Base-by-base conservation (phyloP, 23 red algal species). In the Chondrus crispus region DNA sequence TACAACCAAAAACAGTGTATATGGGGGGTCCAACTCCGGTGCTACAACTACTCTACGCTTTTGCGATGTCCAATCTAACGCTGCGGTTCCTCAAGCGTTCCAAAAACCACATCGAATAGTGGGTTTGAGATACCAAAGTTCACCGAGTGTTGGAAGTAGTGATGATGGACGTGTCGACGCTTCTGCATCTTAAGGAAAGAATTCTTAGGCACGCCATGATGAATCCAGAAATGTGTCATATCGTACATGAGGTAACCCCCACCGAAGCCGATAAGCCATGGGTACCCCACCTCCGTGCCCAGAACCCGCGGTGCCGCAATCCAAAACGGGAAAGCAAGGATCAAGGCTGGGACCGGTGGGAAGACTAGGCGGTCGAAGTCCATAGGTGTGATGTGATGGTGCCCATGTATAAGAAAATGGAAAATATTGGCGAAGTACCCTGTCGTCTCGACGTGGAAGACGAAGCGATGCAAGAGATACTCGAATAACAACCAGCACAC, bases 161-260 rank as follows among this genome's bases (percentile, higher is more conserved):
- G 97, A 75, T 98, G 97, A 43, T 88, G 81, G 12, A 96, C 90
- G 80, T 98, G 97, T 55, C 97, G 82, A 42, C 85, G 42, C 72
- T 98, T 98, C 58, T 98, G 97, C 8, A 53, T 47, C 73, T 90
- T 82, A 37, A 98, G 81, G 83, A 94, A 98, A 3, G 69, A 60
- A 49, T 79, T 91, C 32, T 37, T 44, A 33, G 91, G 94, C 20
- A 84, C 88, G 74, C 64, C 82, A 49, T 95, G 91, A 62, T 98
- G 97, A 54, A 98, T 95, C 93, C 91, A 95, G 74, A 96, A 98
- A 55, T 98, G 97, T 0, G 97, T 98, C 97, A 98, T 98, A 64
- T 98, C 97, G 53, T 98, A 98, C 20, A 83, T 75, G 55, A 98
- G 91, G 48, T 98, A 98, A 14, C 93, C 93, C 63, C 88, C 52